Conservation (phyloP, 2,329 filamentous ascomycete species). For the Parastagonospora nodorum region DNA sequence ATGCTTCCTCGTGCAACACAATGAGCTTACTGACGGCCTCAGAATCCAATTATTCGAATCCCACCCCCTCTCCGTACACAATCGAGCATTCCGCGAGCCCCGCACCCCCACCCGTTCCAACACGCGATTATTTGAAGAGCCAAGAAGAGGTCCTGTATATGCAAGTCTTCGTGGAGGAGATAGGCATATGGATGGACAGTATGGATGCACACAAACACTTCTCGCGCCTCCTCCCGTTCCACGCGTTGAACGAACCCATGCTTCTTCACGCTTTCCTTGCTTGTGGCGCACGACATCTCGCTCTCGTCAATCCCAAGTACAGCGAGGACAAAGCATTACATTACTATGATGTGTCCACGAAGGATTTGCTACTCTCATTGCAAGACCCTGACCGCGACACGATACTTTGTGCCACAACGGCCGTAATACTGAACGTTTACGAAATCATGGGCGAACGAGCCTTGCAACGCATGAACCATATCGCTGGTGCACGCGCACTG, state of each 20-base stretch:
- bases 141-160: constrained; percentile 85
- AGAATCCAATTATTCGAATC: constrained; percentile 33
- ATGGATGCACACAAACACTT: constrained; percentile 88
- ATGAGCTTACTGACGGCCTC: constrained; percentile 11
- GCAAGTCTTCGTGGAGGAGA: constrained; percentile 89
- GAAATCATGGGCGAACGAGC: constrained; percentile 88
- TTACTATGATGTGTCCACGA: constrained; percentile 86
- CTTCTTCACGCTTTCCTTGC: constrained; percentile 86
- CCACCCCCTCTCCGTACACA: constrained; percentile 29
- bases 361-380: constrained; percentile 73
- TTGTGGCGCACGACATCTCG: constrained; percentile 83
- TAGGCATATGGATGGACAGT: constrained; percentile 92
- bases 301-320: constrained; percentile 70
- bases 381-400: constrained; percentile 86
- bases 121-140: constrained; percentile 69
- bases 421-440: constrained; percentile 88
- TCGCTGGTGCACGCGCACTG: constrained; percentile 79
- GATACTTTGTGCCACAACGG: constrained; percentile 82
- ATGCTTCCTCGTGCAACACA: background rate
- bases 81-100: constrained; percentile 32
- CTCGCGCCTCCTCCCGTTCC: constrained; percentile 79
- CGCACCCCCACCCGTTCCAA: constrained; percentile 28
- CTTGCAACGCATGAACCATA: constrained; percentile 84
- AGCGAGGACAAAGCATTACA: constrained; percentile 76
- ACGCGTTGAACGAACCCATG: constrained; percentile 83